Base-by-base conservation (phyloP, 78 protist genomes). In the slime mould (Dictyostelium discoideum) region DNA sequence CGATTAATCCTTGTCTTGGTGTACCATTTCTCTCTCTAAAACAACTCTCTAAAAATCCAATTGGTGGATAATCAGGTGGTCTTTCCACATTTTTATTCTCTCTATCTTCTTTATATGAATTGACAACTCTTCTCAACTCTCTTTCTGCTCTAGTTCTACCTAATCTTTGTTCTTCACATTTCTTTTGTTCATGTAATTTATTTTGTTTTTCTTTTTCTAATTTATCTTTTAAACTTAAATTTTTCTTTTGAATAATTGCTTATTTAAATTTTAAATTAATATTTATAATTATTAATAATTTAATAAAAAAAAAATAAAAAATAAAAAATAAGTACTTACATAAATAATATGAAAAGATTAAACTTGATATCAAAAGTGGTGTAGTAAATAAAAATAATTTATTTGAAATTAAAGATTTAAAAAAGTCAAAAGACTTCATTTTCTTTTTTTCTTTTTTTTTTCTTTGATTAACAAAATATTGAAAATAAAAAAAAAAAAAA, bases 21-120 rank as follows among this genome's bases (percentile, higher is more conserved):
- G 97, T 96, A 9, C 97, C 97, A 85, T 96, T 96, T 80, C 92
- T 69, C 37, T 92, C 96, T 26, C 92, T 18, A 67, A 85, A 92
- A 50, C 85, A 76, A 76, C 96, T 82, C 83, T 96, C 93, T n/a
- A 96, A 39, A 46, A 83, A 78, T 42, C 97, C 96, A 42, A 90
- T 92, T 42, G 97, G 97, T 73, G 95, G 95, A 32, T 90, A 90
- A 83, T 90, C 95, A 0, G 95, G 95, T 82, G 95, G 95, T 82
- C 95, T 72, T 60, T 90, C 95, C 10, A 44, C 14, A 76, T 76
- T 73, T n/a, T 63, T 81, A 46, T 80, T 81, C 7, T 88, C 84
- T 69, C 87, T 60, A 72, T 90, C 88, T 18, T 90, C 95, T 54
- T 90, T 90, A 11, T 81, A 48, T 16, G 50, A 48, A 72, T 90